Evolutionary conservation across 2,329 filamentous ascomycete genomes (phyloP).

Genomic region (Cladosporium oxysporum): DNA sequence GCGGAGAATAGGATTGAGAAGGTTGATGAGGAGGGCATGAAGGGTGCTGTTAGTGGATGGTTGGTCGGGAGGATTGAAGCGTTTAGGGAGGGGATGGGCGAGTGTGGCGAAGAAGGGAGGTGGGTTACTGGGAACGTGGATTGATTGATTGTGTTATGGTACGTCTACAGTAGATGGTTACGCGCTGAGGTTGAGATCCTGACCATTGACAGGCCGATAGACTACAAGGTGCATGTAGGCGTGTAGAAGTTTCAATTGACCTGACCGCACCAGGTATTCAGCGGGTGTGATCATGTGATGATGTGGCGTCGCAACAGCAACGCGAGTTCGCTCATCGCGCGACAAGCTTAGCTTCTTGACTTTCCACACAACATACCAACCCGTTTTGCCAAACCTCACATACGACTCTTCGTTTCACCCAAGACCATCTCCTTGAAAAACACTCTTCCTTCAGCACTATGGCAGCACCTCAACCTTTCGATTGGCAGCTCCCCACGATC

Average conservation of each 20-base stretch:
- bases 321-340: too few relatives aligned
- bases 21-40: constrained; percentile 22
- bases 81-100: not conserved
- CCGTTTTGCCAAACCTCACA: too few relatives aligned
- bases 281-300: too few relatives aligned
- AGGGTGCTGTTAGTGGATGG: constrained; percentile 37
- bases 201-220: not conserved
- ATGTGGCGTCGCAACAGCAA: too few relatives aligned
- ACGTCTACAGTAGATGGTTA: not conserved
- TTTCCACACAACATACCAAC: too few relatives aligned
- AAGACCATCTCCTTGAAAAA: too few relatives aligned
- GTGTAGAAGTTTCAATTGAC: not conserved
- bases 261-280: not conserved
- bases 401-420: too few relatives aligned
- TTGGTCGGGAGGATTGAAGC: constrained; percentile 35
- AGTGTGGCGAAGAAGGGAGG: not conserved
- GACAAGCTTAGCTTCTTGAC: too few relatives aligned
- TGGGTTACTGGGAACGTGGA: constrained; percentile 11
- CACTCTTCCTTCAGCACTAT: too few relatives aligned
- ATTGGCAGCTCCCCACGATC: too few relatives aligned
- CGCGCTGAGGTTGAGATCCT: not conserved
- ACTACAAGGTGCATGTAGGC: not conserved
- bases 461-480: too few relatives aligned
- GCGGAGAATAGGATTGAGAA: constrained; percentile 26
- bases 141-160: not conserved